Evolutionary conservation across 2,329 filamentous ascomycete genomes (phyloP), one percentile per base, ranked within the genome.

Genomic region (Fusarium tanahbumbuense): DNA sequence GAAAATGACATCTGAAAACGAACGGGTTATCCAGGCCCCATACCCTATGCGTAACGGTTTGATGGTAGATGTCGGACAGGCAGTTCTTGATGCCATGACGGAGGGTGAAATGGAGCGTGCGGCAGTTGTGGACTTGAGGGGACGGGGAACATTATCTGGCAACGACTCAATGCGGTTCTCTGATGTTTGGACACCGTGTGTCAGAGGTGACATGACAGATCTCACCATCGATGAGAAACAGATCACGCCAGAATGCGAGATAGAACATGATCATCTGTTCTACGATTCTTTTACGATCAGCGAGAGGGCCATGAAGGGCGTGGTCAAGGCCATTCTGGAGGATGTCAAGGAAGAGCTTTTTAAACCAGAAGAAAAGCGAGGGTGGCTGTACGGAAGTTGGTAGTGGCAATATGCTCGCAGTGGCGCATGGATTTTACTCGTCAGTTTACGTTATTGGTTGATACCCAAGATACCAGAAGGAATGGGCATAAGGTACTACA

Each of bases 211-310:
- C 15, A 72, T 65, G 10, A 55, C 60, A 23, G 68, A 71, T 40
- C 48, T 69, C 15, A 52, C 60, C 2, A 50, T 72, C 10, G 60
- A 73, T 25, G 54, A 58, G 49, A 41, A 67, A 16, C 56, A 60
- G 20, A 44, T 60, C 8, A 25, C 23, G 9, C 46, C 47, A 20
- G 64, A 73, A 27, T 88, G 87, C 71, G 75, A 81, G 4, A 72
- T 76, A 5, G 83, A 83, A 3, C 76, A 83, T 16, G 78, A 83
- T 15, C 84, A 86, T 63, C 77, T 89, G 4, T 89, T 87, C 74
- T 85, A 83, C 75, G 85, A 86, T 50, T 78, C 80, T 1, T 87
- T 87, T 44, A 84, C 80, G 1, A 76, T 88, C 8, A 74, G 73
- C 34, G 76, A 79, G 58, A 73, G 77, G n/a, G 79, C 79, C 13